Percentiles rank a stretch among this genome's conserved stretches.
These are phyloP conservation scores for Castanospermum australe DNA, from an alignment of 306 rosid genomes.

Conservation along the genomic window DNA sequence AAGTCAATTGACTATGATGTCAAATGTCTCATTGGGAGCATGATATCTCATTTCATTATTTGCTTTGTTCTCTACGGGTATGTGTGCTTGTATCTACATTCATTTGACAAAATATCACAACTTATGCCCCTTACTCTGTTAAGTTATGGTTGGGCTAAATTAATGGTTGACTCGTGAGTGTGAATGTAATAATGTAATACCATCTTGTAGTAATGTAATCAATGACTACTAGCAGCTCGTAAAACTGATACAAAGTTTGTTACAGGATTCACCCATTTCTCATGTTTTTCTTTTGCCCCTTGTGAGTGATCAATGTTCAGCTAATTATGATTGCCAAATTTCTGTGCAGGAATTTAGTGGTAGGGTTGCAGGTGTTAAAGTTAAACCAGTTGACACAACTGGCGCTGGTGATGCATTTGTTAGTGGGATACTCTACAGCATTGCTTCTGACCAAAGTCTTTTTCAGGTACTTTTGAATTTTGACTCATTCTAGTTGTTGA, in stretches of 20 bases:
- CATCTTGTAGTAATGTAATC: neutral
- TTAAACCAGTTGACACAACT: slow-evolving; percentile 79
- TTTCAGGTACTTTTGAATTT: slow-evolving; percentile 49
- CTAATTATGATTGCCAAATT: slow-evolving; percentile 14
- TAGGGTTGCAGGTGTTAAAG: slow-evolving; percentile 75
- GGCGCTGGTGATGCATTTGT: slow-evolving; percentile 99
- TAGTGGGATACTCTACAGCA: slow-evolving; percentile 63
- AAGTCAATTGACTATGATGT: neutral
- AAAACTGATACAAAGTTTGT: neutral
- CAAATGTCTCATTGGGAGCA: neutral
- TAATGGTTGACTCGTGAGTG: neutral
- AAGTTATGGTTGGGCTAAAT: neutral
- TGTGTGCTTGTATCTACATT: neutral
- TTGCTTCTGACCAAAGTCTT: slow-evolving; percentile 64
- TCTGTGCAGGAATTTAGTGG: slow-evolving; percentile 71
- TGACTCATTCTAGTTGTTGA: neutral
- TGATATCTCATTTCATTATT: neutral
- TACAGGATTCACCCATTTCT: neutral
- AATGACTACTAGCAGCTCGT: neutral
- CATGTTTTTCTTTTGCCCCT: neutral
- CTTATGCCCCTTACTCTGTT: neutral
- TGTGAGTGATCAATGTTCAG: neutral
- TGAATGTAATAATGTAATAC: neutral
- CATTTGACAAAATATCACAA: neutral
- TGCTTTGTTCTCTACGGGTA: neutral